Evolutionary conservation across 176 grass and related monocot genomes (phyloP).

Genomic region (Phragmites australis): DNA sequence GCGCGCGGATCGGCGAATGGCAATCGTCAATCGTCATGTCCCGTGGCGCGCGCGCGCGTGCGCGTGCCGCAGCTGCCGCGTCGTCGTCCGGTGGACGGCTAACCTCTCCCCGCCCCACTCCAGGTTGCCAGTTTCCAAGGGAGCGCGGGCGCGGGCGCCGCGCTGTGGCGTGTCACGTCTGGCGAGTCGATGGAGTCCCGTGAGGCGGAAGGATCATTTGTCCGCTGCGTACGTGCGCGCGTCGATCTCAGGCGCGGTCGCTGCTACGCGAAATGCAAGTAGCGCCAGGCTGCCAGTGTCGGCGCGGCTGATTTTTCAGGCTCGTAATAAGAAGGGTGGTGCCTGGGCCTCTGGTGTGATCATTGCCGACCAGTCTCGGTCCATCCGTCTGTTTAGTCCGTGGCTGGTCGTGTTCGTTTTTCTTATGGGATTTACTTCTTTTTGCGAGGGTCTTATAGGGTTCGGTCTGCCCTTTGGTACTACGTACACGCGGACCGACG

Average conservation of each 20-base stretch:
- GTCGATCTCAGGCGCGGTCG: not conserved
- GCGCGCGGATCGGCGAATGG: too few relatives aligned
- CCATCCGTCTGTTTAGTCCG: not conserved
- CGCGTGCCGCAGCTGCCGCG: not conserved
- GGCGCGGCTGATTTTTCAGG: constrained; percentile 29
- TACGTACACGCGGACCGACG: not conserved
- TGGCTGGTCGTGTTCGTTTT: too few relatives aligned
- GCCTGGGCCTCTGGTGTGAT: not conserved
- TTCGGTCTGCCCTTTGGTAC: not conserved
- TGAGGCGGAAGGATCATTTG: not conserved
- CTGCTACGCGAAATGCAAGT: not conserved
- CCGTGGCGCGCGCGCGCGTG: not conserved
- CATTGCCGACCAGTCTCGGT: not conserved
- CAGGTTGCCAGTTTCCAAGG: not conserved
- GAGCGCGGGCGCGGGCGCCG: not conserved
- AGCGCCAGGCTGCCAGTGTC: not conserved
- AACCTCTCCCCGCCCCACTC: not conserved
- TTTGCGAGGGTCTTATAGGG: too few relatives aligned
- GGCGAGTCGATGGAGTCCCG: not conserved
- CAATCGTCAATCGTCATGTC: not conserved
- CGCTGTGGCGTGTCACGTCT: not conserved
- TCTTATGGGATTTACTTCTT: too few relatives aligned
- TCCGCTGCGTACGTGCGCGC: not conserved
- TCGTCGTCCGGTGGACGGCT: not conserved
- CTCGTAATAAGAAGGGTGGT: constrained; percentile 8